Evolutionary conservation across 2,329 filamentous ascomycete genomes (phyloP).

Genomic region (Trichoderma harzianum): DNA sequence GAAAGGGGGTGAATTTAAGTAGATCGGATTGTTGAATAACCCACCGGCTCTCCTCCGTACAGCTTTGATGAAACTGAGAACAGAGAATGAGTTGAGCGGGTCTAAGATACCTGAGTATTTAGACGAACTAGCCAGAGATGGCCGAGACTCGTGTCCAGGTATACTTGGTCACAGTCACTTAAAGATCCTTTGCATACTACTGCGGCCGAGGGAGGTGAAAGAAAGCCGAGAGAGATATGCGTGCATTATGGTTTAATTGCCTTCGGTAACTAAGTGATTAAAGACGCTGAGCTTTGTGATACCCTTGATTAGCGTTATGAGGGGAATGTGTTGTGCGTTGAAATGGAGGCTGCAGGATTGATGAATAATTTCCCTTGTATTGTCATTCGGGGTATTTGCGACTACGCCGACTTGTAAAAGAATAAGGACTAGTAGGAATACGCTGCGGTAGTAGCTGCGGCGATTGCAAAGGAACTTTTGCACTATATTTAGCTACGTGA

Average conservation of each 20-base stretch:
- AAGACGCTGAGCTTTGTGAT: background rate
- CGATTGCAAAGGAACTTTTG: constrained; percentile 1
- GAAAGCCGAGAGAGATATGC: background rate
- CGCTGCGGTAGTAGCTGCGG: background rate
- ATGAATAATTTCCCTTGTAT: constrained; percentile 10
- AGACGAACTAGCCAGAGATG: background rate
- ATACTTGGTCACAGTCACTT: background rate
- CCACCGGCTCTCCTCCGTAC: background rate
- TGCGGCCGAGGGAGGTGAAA: background rate
- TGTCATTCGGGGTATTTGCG: constrained; percentile 2
- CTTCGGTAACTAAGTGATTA: constrained; percentile 1
- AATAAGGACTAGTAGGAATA: background rate
- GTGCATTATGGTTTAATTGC: constrained; percentile 1
- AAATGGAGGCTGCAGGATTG: constrained; percentile 12
- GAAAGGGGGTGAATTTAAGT: background rate
- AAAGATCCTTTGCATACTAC: background rate
- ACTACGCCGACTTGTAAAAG: constrained; percentile 11
- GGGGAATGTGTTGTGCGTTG: background rate
- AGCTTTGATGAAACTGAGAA: background rate
- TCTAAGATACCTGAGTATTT: background rate
- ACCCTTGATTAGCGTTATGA: background rate
- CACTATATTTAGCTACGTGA: background rate
- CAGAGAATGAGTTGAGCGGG: background rate
- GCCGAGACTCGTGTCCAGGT: background rate
- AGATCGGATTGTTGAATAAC: background rate